phyloP scores from a whole-genome alignment of 768 basidiomycete species.

The Hebeloma cylindrosporum region DNA sequence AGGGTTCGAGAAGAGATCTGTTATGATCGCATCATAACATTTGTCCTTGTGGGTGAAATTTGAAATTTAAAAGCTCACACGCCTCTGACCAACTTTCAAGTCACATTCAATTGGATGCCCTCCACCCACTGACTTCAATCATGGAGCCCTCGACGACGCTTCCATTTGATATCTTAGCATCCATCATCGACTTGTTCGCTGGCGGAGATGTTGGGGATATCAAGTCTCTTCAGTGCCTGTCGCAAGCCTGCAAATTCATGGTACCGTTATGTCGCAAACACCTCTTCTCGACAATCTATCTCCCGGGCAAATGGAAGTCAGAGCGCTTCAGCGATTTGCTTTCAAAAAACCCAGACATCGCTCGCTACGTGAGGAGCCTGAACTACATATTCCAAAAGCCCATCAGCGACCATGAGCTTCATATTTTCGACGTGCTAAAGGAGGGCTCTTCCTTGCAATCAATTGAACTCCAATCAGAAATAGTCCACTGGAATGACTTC shows the following conservation, averaged over 20 bases:
- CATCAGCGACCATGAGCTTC: neutral
- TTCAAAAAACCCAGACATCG: neutral
- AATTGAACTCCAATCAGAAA: neutral
- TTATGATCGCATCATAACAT: too few species aligned
- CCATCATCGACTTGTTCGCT: neutral
- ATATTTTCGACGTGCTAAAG: neutral
- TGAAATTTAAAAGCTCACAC: too few species aligned
- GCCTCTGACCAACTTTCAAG: too few species aligned
- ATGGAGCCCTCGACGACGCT: neutral
- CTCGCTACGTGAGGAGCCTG: neutral
- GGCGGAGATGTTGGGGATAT: neutral
- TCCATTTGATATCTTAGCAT: neutral
- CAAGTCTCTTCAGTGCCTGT: neutral
- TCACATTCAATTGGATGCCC: too few species aligned
- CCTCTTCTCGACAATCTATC: neutral
- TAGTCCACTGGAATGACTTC: neutral
- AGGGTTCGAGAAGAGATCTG: too few species aligned
- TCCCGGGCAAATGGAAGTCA: slow-evolving; percentile 2
- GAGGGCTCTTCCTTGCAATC: neutral
- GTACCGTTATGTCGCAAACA: neutral
- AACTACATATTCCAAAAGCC: neutral
- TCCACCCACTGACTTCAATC: too few species aligned
- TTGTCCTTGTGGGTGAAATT: too few species aligned
- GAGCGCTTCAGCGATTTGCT: neutral
- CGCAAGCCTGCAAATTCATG: neutral